These are phyloP conservation scores for Fusarium subglutinans DNA, from an alignment of 2,329 filamentous ascomycete species.

Conservation along the genomic window DNA sequence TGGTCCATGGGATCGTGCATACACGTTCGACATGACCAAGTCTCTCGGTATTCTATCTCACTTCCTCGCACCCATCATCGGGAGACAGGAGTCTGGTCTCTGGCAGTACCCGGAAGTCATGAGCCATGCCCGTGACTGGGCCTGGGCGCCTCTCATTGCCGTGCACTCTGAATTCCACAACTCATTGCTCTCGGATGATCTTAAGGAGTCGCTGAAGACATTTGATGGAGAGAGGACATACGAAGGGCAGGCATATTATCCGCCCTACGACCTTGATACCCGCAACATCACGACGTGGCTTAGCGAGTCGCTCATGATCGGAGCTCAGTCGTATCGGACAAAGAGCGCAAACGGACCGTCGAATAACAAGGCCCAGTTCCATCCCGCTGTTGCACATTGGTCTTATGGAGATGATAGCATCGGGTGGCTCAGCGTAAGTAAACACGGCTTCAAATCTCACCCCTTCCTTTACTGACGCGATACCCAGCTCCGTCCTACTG, in stretches of 20 bases:
- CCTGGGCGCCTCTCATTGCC: constrained; percentile 63
- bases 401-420: constrained; percentile 1
- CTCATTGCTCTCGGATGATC: constrained; percentile 52
- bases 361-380: constrained; percentile 10
- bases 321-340: constrained; percentile 55
- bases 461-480: neutral
- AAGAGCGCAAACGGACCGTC: neutral
- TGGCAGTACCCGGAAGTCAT: constrained; percentile 54
- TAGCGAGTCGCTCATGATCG: constrained; percentile 63
- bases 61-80: constrained; percentile 17
- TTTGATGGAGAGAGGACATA: constrained; percentile 11
- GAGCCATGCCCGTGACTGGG: constrained; percentile 67
- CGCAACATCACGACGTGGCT: constrained; percentile 69
- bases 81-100: neutral
- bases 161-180: constrained; percentile 61
- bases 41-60: constrained; percentile 49
- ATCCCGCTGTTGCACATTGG: constrained; percentile 17
- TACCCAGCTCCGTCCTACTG: neutral
- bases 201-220: constrained; percentile 41
- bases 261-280: constrained; percentile 51
- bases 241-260: constrained; percentile 8
- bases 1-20: constrained; percentile 69
- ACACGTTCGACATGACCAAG: constrained; percentile 69
- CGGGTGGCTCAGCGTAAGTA: constrained; percentile 19
- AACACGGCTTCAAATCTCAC: rapidly evolving